Percentiles rank a stretch among this genome's conserved stretches.
Evolutionary conservation across 2,329 filamentous ascomycete genomes (phyloP).

Genomic region (Diaporthe humulicola): DNA sequence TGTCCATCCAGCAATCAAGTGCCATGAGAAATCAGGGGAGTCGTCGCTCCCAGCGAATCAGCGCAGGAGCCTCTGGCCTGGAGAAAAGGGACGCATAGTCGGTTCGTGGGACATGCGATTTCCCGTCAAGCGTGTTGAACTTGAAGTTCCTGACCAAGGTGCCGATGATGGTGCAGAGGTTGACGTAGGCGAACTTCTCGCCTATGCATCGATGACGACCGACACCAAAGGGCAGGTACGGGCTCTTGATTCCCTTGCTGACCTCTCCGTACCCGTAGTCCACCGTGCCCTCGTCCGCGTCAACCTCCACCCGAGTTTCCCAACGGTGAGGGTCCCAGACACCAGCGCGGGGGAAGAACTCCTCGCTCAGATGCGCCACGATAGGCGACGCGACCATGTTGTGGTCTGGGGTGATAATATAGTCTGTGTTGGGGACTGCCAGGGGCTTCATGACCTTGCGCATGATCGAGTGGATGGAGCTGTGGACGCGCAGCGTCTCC

Average conservation of each 20-base stretch:
- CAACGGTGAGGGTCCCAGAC: constrained; percentile 38
- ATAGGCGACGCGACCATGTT: constrained; percentile 58
- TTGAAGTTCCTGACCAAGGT: constrained; percentile 73
- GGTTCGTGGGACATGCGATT: constrained; percentile 68
- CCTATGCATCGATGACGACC: constrained; percentile 82
- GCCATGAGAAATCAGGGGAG: not conserved
- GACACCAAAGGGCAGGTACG: constrained; percentile 74
- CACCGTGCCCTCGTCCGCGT: constrained; percentile 8
- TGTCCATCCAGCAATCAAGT: too few relatives aligned
- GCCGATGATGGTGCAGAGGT: constrained; percentile 74
- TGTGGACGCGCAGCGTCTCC: constrained; percentile 79
- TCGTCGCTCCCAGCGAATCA: constrained; percentile 52
- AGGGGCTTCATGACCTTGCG: constrained; percentile 79
- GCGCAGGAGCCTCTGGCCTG: constrained; percentile 50
- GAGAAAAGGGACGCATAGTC: constrained; percentile 70
- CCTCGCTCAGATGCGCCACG: constrained; percentile 61
- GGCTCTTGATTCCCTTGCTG: constrained; percentile 42
- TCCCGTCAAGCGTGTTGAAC: constrained; percentile 69
- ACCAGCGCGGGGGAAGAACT: constrained; percentile 65
- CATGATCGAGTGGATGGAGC: constrained; percentile 80
- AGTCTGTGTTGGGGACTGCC: constrained; percentile 67
- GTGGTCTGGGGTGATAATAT: constrained; percentile 67
- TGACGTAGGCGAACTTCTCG: constrained; percentile 81
- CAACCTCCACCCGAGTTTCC: constrained; percentile 21
- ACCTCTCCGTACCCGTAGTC: constrained; percentile 40